These are phyloP conservation scores for Exophiala phaeomuriformis DNA, from an alignment of 2,329 filamentous ascomycete species.

Conservation along the genomic window DNA sequence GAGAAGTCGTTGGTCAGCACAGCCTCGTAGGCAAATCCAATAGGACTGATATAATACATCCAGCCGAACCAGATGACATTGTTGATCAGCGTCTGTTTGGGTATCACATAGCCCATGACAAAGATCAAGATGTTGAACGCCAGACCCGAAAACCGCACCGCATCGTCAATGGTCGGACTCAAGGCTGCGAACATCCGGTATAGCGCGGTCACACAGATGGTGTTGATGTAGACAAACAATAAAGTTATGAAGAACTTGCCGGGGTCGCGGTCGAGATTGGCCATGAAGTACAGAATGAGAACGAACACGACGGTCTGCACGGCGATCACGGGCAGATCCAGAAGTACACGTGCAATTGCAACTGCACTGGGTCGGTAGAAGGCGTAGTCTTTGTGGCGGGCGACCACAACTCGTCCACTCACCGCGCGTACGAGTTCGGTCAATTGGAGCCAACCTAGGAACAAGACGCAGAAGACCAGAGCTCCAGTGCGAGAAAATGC, in stretches of 20 bases:
- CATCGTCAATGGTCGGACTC: slow-evolving; percentile 54
- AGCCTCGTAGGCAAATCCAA: slow-evolving; percentile 57
- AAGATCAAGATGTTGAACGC: slow-evolving; percentile 47
- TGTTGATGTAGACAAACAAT: slow-evolving; percentile 24
- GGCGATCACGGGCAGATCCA: slow-evolving; percentile 56
- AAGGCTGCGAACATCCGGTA: no score
- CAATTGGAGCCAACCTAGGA: slow-evolving; percentile 59
- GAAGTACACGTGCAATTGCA: slow-evolving; percentile 53
- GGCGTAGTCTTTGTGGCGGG: no score
- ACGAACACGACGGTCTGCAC: slow-evolving; percentile 54
- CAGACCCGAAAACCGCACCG: slow-evolving; percentile 67
- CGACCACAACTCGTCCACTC: no score
- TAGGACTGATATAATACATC: slow-evolving; percentile 59
- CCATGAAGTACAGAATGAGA: slow-evolving; percentile 61
- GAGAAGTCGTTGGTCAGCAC: slow-evolving; percentile 45
- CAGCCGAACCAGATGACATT: slow-evolving; percentile 60
- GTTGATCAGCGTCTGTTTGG: slow-evolving; percentile 52
- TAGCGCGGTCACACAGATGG: slow-evolving; percentile 31
- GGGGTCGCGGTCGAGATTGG: slow-evolving; percentile 50
- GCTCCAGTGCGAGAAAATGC: slow-evolving; percentile 75
- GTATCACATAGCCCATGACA: slow-evolving; percentile 61
- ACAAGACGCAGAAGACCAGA: slow-evolving; percentile 78
- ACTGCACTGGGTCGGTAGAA: slow-evolving; percentile 48
- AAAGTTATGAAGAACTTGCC: slow-evolving; percentile 46
- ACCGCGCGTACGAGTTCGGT: neutral